A percentile compares a stretch with the other conserved stretches of the same genome.
Conservation (phyloP, 352 stramenopile genomes). For the Plasmopara viticola region DNA sequence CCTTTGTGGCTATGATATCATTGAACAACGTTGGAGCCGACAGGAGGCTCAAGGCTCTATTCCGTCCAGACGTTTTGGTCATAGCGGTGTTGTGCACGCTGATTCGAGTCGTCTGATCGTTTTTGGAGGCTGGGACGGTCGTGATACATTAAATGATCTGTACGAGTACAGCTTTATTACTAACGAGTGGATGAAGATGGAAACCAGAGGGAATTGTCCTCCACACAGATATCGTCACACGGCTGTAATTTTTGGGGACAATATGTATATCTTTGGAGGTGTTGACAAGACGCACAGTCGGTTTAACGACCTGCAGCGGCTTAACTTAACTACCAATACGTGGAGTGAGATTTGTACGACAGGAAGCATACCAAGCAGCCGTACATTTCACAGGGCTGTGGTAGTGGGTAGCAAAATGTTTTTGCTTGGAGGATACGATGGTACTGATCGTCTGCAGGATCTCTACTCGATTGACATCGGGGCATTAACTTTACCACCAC, state of each 20-base stretch:
- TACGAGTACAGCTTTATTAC: slow-evolving; percentile 73
- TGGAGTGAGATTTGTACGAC: slow-evolving; percentile 83
- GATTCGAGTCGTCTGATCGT: slow-evolving; percentile 69
- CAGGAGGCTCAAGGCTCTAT: slow-evolving; percentile 40
- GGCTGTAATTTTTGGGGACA: slow-evolving; percentile 74
- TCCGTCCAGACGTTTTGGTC: slow-evolving; percentile 70
- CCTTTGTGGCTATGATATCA: slow-evolving; percentile 67
- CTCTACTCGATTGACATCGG: slow-evolving; percentile 83
- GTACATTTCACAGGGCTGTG: slow-evolving; percentile 83
- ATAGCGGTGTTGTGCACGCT: slow-evolving; percentile 73
- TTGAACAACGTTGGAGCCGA: slow-evolving; percentile 44
- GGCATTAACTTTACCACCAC: slow-evolving; percentile 56
- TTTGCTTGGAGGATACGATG: slow-evolving; percentile 80
- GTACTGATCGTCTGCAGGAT: slow-evolving; percentile 76
- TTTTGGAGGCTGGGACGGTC: slow-evolving; percentile 84
- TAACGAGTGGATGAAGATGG: slow-evolving; percentile 61
- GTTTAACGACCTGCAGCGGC: slow-evolving; percentile 80
- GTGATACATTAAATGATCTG: slow-evolving; percentile 79
- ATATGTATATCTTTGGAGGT: slow-evolving; percentile 88
- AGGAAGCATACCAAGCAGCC: slow-evolving; percentile 71
- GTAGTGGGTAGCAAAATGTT: slow-evolving; percentile 82
- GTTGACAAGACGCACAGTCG: slow-evolving; percentile 86
- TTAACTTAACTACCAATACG: slow-evolving; percentile 73
- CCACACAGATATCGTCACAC: slow-evolving; percentile 82
- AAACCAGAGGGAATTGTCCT: slow-evolving; percentile 46